phyloP scores from a whole-genome alignment of 768 basidiomycete species.

The Lentinula edodes region DNA sequence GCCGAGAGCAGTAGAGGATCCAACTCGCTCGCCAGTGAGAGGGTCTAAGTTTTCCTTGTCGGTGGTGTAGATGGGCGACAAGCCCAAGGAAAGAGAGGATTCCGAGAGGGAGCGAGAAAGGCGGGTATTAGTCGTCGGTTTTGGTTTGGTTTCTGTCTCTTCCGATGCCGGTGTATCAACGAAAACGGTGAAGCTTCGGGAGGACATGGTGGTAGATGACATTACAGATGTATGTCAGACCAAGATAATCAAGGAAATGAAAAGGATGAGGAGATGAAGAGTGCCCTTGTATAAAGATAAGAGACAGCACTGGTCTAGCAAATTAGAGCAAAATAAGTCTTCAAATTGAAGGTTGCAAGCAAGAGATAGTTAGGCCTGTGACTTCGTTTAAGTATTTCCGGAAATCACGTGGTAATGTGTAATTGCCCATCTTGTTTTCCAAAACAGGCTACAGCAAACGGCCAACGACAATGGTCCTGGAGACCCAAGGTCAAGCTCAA shows the following conservation, averaged over 20 bases:
- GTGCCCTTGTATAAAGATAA: neutral
- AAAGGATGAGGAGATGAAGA: neutral
- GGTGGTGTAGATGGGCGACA: slow-evolving; percentile 30
- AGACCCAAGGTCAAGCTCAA: too few species aligned
- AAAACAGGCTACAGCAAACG: neutral
- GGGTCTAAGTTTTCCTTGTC: slow-evolving; percentile 84
- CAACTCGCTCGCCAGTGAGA: slow-evolving; percentile 59
- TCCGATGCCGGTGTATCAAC: slow-evolving; percentile 45
- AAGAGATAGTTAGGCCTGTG: neutral
- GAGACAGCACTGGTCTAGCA: neutral
- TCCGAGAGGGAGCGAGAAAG: slow-evolving; percentile 22
- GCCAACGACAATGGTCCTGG: neutral
- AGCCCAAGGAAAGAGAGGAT: slow-evolving; percentile 18
- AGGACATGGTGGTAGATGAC: slow-evolving; percentile 37
- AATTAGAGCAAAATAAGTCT: neutral
- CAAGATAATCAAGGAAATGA: neutral
- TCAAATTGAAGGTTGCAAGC: neutral
- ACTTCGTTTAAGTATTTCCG: neutral
- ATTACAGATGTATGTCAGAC: slow-evolving; percentile 5
- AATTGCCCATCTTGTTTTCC: neutral
- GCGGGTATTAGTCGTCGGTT: slow-evolving; percentile 14
- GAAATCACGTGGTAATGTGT: neutral
- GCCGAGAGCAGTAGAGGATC: slow-evolving; percentile 25
- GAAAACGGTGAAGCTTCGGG: slow-evolving; percentile 59
- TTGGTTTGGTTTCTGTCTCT: slow-evolving; percentile 21